Evolutionary conservation across 176 grass and related monocot genomes (phyloP).

Genomic region (Aegilops longissima): DNA sequence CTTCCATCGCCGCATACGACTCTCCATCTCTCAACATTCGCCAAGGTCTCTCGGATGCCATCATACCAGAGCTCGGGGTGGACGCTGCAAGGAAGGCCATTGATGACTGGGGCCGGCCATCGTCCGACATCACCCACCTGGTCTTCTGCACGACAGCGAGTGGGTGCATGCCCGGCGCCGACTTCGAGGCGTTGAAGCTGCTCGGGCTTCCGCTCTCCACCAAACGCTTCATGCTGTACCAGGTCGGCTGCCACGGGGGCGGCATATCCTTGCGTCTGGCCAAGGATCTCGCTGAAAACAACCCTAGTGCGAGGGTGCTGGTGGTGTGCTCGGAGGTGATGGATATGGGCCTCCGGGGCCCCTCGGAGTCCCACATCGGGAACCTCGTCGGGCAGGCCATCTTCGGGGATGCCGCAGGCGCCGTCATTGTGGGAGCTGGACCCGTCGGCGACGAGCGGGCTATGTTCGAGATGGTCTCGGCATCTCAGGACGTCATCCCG

Average conservation of each 20-base stretch:
- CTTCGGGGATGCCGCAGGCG: background rate
- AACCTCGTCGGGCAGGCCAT: slow-evolving; percentile 13
- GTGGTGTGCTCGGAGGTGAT: slow-evolving; percentile 63
- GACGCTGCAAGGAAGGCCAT: too few species aligned
- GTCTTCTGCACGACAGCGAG: too few species aligned
- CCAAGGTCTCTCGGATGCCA: too few species aligned
- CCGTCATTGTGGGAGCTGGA: background rate
- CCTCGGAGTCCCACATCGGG: slow-evolving; percentile 18
- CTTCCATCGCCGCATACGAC: too few species aligned
- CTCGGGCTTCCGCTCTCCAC: slow-evolving; percentile 46
- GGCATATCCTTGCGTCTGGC: slow-evolving; percentile 42
- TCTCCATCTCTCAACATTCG: too few species aligned
- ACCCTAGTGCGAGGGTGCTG: slow-evolving; percentile 46
- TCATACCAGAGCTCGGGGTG: too few species aligned
- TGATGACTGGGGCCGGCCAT: too few species aligned
- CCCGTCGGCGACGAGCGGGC: background rate
- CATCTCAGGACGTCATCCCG: too few species aligned
- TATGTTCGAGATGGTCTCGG: too few species aligned
- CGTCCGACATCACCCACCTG: too few species aligned
- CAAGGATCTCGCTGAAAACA: slow-evolving; percentile 73
- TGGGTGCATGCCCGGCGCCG: too few species aligned
- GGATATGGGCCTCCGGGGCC: slow-evolving; percentile 44
- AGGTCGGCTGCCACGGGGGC: slow-evolving; percentile 38
- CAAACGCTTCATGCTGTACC: background rate
- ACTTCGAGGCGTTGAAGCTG: slow-evolving; percentile 38